These are phyloP conservation scores for Corchorus capsularis DNA, from an alignment of 345 rosid species.

Conservation along the genomic window DNA sequence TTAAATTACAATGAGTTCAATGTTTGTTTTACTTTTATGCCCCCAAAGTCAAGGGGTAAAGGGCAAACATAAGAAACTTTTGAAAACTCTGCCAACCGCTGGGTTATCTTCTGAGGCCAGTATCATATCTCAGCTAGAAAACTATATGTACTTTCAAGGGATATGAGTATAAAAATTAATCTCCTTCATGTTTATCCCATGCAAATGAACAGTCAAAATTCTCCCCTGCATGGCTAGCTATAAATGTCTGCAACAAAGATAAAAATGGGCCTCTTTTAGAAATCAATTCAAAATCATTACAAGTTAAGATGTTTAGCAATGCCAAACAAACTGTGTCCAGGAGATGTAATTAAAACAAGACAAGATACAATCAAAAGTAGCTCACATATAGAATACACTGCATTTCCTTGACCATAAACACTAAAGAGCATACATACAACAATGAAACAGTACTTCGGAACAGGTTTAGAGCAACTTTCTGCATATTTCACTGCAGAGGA, in stretches of 20 bases:
- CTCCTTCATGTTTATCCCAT: constrained; percentile 20
- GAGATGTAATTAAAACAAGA: background rate
- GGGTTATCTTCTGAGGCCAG: constrained; percentile 15
- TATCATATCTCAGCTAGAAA: constrained; percentile 21
- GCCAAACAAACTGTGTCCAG: background rate
- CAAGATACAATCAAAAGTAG: background rate
- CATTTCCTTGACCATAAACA: background rate
- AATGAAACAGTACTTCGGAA: background rate
- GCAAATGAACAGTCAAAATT: constrained; percentile 12
- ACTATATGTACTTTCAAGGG: constrained; percentile 27
- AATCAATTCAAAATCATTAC: background rate
- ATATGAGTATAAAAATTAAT: constrained; percentile 20
- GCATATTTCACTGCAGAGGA: background rate
- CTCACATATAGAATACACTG: background rate
- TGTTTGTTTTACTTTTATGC: background rate
- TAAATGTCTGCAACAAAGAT: constrained; percentile 30
- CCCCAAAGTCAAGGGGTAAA: background rate
- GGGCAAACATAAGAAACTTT: background rate
- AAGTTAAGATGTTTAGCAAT: background rate
- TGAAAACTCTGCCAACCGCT: constrained; percentile 21
- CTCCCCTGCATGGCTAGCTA: constrained; percentile 32
- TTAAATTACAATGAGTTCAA: constrained; percentile 21
- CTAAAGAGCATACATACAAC: background rate
- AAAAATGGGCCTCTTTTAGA: background rate
- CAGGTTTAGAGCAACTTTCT: background rate